Percentiles rank a stretch among this genome's conserved stretches.
Evolutionary conservation across 2,329 filamentous ascomycete species (phyloP).

Genomic region (Botryotinia narcissicola): DNA sequence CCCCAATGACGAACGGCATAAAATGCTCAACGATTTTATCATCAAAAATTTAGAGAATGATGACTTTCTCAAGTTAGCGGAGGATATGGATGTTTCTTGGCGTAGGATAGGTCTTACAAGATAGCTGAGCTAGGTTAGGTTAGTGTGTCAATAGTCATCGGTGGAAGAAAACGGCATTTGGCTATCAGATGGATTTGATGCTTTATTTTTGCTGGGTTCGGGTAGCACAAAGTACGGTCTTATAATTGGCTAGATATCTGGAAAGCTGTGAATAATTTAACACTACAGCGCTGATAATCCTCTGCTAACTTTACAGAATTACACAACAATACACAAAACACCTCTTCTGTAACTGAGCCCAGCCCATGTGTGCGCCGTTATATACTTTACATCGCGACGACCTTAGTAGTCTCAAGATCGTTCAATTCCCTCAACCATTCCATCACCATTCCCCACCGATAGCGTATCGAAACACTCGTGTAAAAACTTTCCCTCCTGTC

Average conservation of each 20-base stretch:
- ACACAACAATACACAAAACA: neutral
- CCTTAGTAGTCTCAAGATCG: neutral
- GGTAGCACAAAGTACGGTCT: neutral
- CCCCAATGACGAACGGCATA: conserved; percentile 42
- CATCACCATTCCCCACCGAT: conserved; percentile 41
- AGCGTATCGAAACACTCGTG: conserved; percentile 49
- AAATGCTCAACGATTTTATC: conserved; percentile 49
- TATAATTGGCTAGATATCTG: neutral
- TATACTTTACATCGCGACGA: neutral
- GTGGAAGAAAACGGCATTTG: neutral
- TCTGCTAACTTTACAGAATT: neutral
- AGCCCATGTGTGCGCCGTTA: neutral
- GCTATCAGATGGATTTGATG: neutral
- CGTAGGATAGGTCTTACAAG: conserved; percentile 46
- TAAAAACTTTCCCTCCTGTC: conserved; percentile 49
- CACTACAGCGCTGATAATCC: neutral
- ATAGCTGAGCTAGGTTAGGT: conserved; percentile 18
- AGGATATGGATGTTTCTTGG: conserved; percentile 51
- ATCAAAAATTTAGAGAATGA: conserved; percentile 48
- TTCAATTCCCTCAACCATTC: neutral
- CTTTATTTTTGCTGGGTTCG: neutral
- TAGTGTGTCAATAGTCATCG: neutral
- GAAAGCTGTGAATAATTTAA: neutral
- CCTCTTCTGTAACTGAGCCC: neutral
- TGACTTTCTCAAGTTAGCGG: conserved; percentile 49